These are phyloP conservation scores for Pulveroboletus sp. DNA, from an alignment of 768 basidiomycete genomes.

Conservation along the genomic window DNA sequence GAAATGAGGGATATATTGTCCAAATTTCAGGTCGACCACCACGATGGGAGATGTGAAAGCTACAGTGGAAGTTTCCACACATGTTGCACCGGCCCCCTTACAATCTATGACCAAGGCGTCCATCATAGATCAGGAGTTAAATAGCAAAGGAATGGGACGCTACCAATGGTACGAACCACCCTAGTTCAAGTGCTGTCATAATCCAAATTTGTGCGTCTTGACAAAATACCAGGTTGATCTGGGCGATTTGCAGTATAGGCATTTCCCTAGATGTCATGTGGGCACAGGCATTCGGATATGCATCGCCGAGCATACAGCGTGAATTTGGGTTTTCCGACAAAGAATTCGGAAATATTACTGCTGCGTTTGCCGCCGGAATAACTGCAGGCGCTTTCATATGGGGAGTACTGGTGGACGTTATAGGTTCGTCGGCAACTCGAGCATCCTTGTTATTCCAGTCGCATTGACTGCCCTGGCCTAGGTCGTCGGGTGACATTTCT, in stretches of 20 bases:
- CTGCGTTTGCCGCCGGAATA: conserved; percentile 1
- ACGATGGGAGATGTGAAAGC: too few species aligned
- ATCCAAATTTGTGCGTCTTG: neutral
- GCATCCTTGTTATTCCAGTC: neutral
- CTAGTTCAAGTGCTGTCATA: too few species aligned
- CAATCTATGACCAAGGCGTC: conserved; percentile 4
- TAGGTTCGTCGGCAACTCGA: conserved; percentile 7
- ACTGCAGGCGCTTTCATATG: conserved; percentile 2
- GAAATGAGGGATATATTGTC: too few species aligned
- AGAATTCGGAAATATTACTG: conserved; percentile 1
- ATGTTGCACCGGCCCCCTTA: neutral
- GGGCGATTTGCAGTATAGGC: conserved; percentile 12
- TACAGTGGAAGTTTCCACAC: too few species aligned
- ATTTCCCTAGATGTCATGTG: conserved; percentile 11
- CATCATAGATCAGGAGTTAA: conserved; percentile 11
- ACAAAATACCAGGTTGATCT: conserved; percentile 8
- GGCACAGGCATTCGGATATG: neutral
- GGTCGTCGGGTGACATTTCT: conserved; percentile 15
- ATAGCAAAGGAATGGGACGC: conserved; percentile 10
- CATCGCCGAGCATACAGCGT: neutral
- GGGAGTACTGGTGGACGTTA: conserved; percentile 9
- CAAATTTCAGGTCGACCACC: too few species aligned
- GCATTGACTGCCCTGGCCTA: neutral
- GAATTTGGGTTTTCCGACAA: too few species aligned
- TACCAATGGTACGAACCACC: conserved; percentile 13